Evolutionary conservation across 768 basidiomycete species (phyloP).

Genomic region (Tylopilus subfusipes): DNA sequence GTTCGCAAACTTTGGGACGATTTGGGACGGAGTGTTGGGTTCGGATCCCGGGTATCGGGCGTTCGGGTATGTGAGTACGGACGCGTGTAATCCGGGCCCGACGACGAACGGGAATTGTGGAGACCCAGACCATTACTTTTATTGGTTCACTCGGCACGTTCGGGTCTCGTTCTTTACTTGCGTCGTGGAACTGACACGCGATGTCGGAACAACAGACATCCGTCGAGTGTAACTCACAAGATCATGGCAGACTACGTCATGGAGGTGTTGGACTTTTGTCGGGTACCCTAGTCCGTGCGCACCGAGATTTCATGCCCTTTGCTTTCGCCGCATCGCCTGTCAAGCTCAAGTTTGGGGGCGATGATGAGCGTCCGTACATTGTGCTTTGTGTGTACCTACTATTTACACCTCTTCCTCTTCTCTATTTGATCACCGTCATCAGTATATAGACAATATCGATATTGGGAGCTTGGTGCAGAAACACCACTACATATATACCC

Average conservation of each 20-base stretch:
- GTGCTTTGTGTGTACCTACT: background rate
- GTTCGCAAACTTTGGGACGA: conserved; percentile 45
- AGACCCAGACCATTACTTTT: conserved; percentile 49
- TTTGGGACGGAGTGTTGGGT: conserved; percentile 49
- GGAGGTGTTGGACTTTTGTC: conserved; percentile 38
- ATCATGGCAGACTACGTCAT: conserved; percentile 53
- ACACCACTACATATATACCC: no score
- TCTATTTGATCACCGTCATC: background rate
- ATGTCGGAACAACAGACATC: conserved; percentile 36
- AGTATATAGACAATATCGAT: background rate
- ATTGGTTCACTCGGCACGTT: conserved; percentile 49
- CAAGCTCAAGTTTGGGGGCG: background rate
- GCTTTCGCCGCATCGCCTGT: background rate
- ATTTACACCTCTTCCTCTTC: background rate
- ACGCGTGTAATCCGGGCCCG: conserved; percentile 35
- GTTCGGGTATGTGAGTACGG: conserved; percentile 46
- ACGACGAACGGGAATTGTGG: conserved; percentile 34
- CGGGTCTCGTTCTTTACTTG: background rate
- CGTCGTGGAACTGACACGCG: background rate
- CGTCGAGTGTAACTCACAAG: conserved; percentile 45
- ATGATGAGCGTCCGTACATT: background rate
- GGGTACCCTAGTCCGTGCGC: conserved; percentile 4
- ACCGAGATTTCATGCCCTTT: background rate
- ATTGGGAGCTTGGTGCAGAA: no score
- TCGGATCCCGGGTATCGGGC: conserved; percentile 41